phyloP scores from a whole-genome alignment of 805 yeast genomes.

The Saccharomyces eubayanus region DNA sequence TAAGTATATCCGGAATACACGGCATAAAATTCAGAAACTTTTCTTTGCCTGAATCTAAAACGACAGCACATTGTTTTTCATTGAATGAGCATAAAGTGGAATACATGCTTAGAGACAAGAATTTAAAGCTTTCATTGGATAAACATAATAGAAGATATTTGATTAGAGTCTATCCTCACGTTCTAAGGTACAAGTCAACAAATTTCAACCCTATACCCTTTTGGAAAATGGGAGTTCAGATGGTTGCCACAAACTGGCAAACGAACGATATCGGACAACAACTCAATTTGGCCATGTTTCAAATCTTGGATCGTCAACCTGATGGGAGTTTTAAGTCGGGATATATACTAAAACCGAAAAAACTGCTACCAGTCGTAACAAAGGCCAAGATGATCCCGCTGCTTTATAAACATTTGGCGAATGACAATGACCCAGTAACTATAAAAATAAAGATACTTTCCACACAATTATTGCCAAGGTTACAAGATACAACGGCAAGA shows the following conservation, averaged over 20 bases:
- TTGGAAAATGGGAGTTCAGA: slow-evolving; percentile 83
- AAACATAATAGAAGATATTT: slow-evolving; percentile 71
- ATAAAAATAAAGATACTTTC: slow-evolving; percentile 50
- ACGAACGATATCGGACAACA: slow-evolving; percentile 85
- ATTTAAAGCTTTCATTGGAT: slow-evolving; percentile 45
- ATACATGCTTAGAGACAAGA: slow-evolving; percentile 54
- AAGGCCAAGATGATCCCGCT: slow-evolving; percentile 21
- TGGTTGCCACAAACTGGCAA: slow-evolving; percentile 98
- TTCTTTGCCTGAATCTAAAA: slow-evolving; percentile 77
- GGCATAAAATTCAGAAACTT: slow-evolving; percentile 77
- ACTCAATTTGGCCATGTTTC: slow-evolving; percentile 75
- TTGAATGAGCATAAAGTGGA: slow-evolving; percentile 66
- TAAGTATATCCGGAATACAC: slow-evolving; percentile 34
- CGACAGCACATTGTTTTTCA: slow-evolving; percentile 76
- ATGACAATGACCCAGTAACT: slow-evolving; percentile 8
- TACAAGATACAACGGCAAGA: slow-evolving; percentile 38
- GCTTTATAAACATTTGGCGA: slow-evolving; percentile 12
- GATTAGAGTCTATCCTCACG: slow-evolving; percentile 84
- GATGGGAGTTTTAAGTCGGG: slow-evolving; percentile 41
- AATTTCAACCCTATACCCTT: slow-evolving; percentile 72
- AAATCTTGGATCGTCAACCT: slow-evolving; percentile 36
- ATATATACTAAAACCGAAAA: slow-evolving; percentile 66
- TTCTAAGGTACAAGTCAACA: slow-evolving; percentile 62
- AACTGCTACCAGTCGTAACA: slow-evolving; percentile 30
- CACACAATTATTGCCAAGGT: slow-evolving; percentile 78